Base-by-base conservation (phyloP, 2,329 filamentous ascomycete genomes). In the Penicillium sp. region DNA sequence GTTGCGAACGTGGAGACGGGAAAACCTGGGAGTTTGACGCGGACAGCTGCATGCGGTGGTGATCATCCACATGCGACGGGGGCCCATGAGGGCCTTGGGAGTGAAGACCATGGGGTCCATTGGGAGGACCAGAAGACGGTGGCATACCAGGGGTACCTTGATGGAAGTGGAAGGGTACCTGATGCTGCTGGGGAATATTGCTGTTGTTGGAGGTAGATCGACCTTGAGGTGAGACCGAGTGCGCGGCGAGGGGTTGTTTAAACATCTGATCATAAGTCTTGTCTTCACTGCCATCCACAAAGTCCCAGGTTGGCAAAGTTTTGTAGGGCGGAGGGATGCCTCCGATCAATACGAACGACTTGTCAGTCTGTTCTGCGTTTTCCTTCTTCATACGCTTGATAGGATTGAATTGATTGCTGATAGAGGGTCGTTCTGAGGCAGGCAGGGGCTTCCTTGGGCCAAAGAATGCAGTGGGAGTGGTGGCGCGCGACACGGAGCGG, bases 251-350 rank as follows among this genome's bases (percentile, higher is more conserved):
- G 77, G 47, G 84, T 78, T 63, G 85, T 63, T 95, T 90, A 72
- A 97, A 94, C 67, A 90, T 85, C 64, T 93, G 84, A 47, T 84
- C 83, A 71, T 92, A 96, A 0, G 84, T 89, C 66, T 89, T 90
- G 60, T 95, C 89, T 40, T 83, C 79, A 60, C 90, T 88, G 18
- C 86, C 85, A 45, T 84, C 77, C 23, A 85, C 75, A 56, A 86
- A 84, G 57, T 88, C 86, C 93, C 94, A 99, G 0, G 88, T 92
- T 0, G 91, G 91, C 10, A 81, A 79, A 1, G 94, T 97, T 64
- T 91, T 87, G 72, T 88, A 97, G 4, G 93, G 86, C 27, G 88
- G 88, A 35, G 88, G 88, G 49, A 97, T 83, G n/a, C 91, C 91
- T 43, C 86, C 87, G 66, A 94, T 96, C 54, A 85, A 82, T 34